Evolutionary conservation across 1,284 basidiomycete genomes (phyloP), one percentile per base, ranked within the genome.

Genomic region (Rhodotorula sp.): DNA sequence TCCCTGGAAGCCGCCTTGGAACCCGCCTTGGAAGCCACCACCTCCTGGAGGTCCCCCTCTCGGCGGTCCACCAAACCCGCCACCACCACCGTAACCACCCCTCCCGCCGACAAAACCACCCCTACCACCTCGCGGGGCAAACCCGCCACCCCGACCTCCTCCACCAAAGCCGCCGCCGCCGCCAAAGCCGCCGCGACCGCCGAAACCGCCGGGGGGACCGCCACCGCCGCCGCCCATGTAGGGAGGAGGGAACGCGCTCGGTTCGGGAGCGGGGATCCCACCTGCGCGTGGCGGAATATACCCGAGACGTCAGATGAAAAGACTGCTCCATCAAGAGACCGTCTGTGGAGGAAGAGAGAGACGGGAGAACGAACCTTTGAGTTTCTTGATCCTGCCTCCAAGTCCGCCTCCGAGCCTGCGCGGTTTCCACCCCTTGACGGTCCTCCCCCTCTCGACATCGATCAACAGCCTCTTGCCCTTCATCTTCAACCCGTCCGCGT

Each of bases 341-440:
- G 18, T 57, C 3, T 49, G 49, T 14, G 21, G 23, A 43, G 31
- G n/a, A 75, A 69, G 23, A 75, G 67, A 51, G 77, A 75, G 10
- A 82, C n/a, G 80, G 20, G 83, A 83, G 60, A 49, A 26, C 68
- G 49, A 58, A 71, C 62, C 71, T 79, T 72, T 72, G 26, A 88
- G 87, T 6, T 91, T 90, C 82, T 97, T 97, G n/a, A 92, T 91
- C 65, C 91, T 86, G 20, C 96, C 97, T 29, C 97, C 97, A 34
- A 99, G 86, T 1, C 97, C 97, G 23, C 96, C 97, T 34, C 96
- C 97, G 0, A 99, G 84, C 68, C 94, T 88, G 71, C 91, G 90
- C 8, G 97, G 97, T 80, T 97, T 97, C 97, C 97, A 99, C 12
- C 94, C 97, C 74, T 96, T 90, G 43, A 99, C 97, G 1, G 97